phyloP scores from a whole-genome alignment of 129 eudicot genomes.

The Centella asiatica region DNA sequence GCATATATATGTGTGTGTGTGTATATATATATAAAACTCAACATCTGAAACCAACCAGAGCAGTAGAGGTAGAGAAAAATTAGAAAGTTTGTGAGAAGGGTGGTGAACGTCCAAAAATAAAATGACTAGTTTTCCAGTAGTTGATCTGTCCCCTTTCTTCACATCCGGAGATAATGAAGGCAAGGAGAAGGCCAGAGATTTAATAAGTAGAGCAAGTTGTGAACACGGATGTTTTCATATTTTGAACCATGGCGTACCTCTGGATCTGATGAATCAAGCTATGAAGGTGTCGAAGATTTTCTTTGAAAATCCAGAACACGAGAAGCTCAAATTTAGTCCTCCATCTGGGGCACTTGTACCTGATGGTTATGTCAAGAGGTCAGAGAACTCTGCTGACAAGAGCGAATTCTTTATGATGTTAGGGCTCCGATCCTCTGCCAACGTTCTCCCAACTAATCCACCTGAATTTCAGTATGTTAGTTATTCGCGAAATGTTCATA shows the following conservation, averaged over 20 bases:
- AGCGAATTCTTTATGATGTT: neutral
- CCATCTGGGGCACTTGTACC: conserved; percentile 18
- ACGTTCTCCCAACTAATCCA: neutral
- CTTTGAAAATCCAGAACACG: conserved; percentile 27
- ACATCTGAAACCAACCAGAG: too few species aligned
- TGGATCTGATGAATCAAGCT: conserved; percentile 36
- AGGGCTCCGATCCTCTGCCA: neutral
- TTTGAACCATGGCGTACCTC: conserved; percentile 55
- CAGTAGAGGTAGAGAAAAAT: too few species aligned
- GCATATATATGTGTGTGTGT: too few species aligned
- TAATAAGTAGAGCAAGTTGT: conserved; percentile 29
- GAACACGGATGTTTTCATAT: conserved; percentile 49
- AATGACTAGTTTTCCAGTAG: conserved; percentile 24
- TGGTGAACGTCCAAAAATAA: too few species aligned
- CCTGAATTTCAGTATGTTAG: neutral
- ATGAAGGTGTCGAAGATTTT: conserved; percentile 36
- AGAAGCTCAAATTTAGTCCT: conserved; percentile 34
- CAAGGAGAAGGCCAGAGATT: conserved; percentile 28
- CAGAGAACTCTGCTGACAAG: neutral
- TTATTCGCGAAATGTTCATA: too few species aligned
- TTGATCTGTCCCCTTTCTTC: conserved; percentile 50
- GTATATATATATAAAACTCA: too few species aligned
- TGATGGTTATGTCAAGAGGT: neutral
- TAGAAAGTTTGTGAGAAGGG: too few species aligned
- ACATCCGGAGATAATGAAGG: conserved; percentile 25